Evolutionary conservation across 257 asterid genomes (phyloP).

Genomic region (Capsicum pubescens): DNA sequence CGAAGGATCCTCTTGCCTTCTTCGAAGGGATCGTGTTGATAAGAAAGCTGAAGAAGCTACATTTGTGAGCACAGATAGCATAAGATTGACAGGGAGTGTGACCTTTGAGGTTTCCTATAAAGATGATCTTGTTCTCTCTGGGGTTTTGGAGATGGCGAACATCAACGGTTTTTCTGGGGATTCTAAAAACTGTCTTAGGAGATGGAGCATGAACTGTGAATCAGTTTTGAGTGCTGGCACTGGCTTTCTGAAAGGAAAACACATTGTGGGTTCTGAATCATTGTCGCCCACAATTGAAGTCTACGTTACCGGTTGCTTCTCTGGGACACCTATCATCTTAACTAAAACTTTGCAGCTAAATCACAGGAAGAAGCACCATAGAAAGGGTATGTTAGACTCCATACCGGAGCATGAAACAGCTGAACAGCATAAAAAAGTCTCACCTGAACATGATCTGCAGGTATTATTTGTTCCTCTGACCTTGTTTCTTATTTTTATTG

Average conservation of each 20-base stretch:
- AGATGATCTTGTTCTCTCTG: conserved; percentile 67
- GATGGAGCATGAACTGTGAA: conserved; percentile 81
- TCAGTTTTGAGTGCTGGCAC: conserved; percentile 54
- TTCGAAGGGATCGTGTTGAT: conserved; percentile 76
- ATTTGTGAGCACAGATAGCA: conserved; percentile 78
- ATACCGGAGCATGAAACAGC: conserved; percentile 69
- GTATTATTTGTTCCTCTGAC: conserved; percentile 34
- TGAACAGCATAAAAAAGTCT: conserved; percentile 49
- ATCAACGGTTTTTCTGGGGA: conserved; percentile 60
- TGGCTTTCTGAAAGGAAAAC: conserved; percentile 76
- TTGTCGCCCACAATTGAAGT: conserved; percentile 73
- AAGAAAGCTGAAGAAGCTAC: conserved; percentile 89
- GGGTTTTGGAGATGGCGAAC: conserved; percentile 62
- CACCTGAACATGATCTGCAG: conserved; percentile 64
- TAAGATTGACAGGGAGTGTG: conserved; percentile 70
- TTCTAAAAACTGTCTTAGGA: conserved; percentile 39
- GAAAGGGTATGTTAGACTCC: conserved; percentile 60
- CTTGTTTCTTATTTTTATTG: not conserved
- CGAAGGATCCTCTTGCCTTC: conserved; percentile 70
- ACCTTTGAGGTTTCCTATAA: conserved; percentile 73
- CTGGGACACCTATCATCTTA: conserved; percentile 77
- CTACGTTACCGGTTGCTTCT: conserved; percentile 80
- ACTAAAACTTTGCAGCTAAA: conserved; percentile 74
- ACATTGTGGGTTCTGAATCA: conserved; percentile 52
- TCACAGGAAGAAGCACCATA: conserved; percentile 60